Evolutionary conservation across 805 yeast genomes (phyloP), one percentile per base, ranked within the genome.

Genomic region (Dipodascopsis uninucleata): DNA sequence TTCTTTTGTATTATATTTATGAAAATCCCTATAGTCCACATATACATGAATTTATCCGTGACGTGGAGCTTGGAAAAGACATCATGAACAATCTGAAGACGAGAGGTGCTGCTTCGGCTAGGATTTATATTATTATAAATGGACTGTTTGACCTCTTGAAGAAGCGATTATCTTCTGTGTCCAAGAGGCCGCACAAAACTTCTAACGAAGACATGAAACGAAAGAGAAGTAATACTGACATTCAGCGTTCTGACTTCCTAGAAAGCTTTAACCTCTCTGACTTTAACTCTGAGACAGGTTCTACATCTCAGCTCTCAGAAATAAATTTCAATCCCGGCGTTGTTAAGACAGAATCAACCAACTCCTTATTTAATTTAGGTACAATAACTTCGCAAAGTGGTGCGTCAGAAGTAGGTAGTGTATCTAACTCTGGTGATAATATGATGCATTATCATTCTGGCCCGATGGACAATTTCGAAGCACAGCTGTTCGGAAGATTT

Each of bases 401-500:
- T n/a, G n/a, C n/a, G n/a, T n/a, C n/a, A n/a, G n/a, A n/a, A n/a
- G n/a, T n/a, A n/a, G n/a, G n/a, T n/a, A n/a, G n/a, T n/a, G n/a
- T n/a, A n/a, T n/a, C n/a, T n/a, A n/a, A n/a, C n/a, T n/a, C n/a
- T n/a, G n/a, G n/a, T n/a, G 25, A 43, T n/a, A 56, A 26, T n/a
- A 36, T 42, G 25, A 38, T 39, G 24, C 43, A 68, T 41, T 84
- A 85, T 57, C 72, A 84, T 49, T 86, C 93, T 1, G 93, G 95
- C 3, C 81, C 85, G 33, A 82, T 87, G 71, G 95, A 87, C 61
- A 84, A 82, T 54, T 65, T 87, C 36, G 96, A 87, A 61, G 78
- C 85, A 59, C 89, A 85, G 59, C 73, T 87, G 16, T 87, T 87
- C 69, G 96, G 96, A 1, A 68, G 85, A 31, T 81, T 83, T 52